Conservation (phyloP, 345 rosid species). For the Balakata baccata region DNA sequence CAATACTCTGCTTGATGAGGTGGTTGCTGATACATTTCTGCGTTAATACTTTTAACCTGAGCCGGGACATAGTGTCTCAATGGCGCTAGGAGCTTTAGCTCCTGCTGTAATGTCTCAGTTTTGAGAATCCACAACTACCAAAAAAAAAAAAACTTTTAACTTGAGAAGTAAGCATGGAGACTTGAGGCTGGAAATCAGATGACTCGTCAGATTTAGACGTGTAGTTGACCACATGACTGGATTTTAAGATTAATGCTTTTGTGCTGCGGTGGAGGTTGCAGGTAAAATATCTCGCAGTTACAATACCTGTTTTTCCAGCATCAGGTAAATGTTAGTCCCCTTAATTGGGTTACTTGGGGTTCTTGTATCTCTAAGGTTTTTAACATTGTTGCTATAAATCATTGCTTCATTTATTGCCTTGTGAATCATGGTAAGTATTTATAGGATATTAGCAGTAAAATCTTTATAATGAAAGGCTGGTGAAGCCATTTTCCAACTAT, state of each 20-base stretch:
- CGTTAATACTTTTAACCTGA: constrained; percentile 4
- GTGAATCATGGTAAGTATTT: constrained; percentile 3
- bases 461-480: constrained; percentile 6
- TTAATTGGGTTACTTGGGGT: neutral
- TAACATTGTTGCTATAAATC: no score
- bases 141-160: no score
- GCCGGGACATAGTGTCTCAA: no score
- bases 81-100: no score
- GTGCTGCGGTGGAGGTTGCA: neutral
- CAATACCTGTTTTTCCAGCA: neutral
- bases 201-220: neutral
- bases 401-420: constrained; percentile 14
- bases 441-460: neutral
- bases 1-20: constrained; percentile 57
- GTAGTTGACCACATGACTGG: neutral
- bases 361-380: constrained; percentile 1
- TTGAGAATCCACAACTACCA: no score
- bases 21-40: constrained; percentile 43
- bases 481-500: neutral
- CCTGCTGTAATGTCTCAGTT: no score
- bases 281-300: neutral
- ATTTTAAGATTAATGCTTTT: neutral
- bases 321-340: neutral
- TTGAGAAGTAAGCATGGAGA: neutral
- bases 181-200: no score